Conservation (phyloP, 371 early-diverging fungal genomes). For the Apophysomyces sp. region DNA sequence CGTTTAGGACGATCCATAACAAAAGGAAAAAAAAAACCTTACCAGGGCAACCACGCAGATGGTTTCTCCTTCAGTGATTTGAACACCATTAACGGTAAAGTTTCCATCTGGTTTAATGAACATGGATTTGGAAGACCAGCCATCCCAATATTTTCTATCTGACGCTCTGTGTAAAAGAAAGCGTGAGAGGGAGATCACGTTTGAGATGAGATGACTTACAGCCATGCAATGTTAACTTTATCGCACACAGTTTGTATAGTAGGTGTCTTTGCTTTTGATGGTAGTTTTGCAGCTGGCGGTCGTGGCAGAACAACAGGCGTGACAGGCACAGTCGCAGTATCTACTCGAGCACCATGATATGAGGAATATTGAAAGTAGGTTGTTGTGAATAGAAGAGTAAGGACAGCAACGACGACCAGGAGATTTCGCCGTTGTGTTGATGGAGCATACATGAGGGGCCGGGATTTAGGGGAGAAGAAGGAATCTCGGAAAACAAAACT, state of each 20-base stretch:
- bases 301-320: constrained; percentile 7
- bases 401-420: constrained; percentile 12
- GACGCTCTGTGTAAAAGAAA: constrained; percentile 14
- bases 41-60: constrained; percentile 26
- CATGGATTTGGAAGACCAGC: constrained; percentile 25
- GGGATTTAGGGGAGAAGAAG: not conserved
- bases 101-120: constrained; percentile 24
- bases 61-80: constrained; percentile 10
- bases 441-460: constrained; percentile 10
- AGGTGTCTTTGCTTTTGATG: not conserved
- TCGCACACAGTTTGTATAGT: constrained; percentile 14
- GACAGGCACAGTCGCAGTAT: not conserved
- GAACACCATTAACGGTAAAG: constrained; percentile 17
- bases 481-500: constrained; percentile 9
- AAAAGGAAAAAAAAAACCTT: constrained; percentile 1
- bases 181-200: not conserved
- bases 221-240: constrained; percentile 27
- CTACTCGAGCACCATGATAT: constrained; percentile 5
- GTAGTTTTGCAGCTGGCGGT: constrained; percentile 4
- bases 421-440: constrained; percentile 17
- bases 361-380: constrained; percentile 15
- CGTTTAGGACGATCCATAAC: not conserved
- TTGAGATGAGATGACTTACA: constrained; percentile 19
- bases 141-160: constrained; percentile 32
- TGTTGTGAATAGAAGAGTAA: constrained; percentile 12